Percentiles rank a stretch among this genome's conserved stretches.
Evolutionary conservation across 2,329 filamentous ascomycete genomes (phyloP).

Genomic region (Nectriaceae sp.): DNA sequence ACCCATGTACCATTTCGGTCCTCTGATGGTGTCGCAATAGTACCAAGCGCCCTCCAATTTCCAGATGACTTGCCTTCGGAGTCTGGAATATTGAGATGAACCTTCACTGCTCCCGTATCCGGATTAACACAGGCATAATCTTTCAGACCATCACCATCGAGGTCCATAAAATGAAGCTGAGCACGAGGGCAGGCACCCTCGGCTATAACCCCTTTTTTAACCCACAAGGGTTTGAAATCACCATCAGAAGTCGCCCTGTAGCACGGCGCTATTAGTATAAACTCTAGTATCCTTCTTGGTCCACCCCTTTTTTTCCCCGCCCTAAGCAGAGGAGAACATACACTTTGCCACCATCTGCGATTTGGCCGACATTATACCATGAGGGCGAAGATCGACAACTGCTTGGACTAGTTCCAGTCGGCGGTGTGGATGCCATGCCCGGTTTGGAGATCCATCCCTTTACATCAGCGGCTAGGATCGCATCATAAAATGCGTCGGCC

Average conservation of each 20-base stretch:
- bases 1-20: neutral
- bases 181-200: conserved; percentile 2
- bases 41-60: neutral
- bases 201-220: neutral
- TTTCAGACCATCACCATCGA: conserved; percentile 7
- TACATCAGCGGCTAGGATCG: neutral
- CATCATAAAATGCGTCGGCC: conserved; percentile 1
- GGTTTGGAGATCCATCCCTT: neutral
- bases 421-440: neutral
- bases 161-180: conserved; percentile 6
- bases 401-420: conserved; percentile 1
- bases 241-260: neutral
- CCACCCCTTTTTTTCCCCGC: too few relatives aligned
- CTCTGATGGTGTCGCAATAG: too few relatives aligned
- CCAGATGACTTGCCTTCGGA: neutral
- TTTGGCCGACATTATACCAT: too few relatives aligned
- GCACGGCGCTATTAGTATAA: too few relatives aligned
- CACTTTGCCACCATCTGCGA: conserved; percentile 3
- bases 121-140: conserved; percentile 9
- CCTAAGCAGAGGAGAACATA: neutral
- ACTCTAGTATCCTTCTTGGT: too few relatives aligned
- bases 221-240: neutral
- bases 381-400: too few relatives aligned
- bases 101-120: neutral
- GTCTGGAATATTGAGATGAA: neutral